Conservation (phyloP, 2,329 filamentous ascomycete genomes). For the Fusarium sp. region DNA sequence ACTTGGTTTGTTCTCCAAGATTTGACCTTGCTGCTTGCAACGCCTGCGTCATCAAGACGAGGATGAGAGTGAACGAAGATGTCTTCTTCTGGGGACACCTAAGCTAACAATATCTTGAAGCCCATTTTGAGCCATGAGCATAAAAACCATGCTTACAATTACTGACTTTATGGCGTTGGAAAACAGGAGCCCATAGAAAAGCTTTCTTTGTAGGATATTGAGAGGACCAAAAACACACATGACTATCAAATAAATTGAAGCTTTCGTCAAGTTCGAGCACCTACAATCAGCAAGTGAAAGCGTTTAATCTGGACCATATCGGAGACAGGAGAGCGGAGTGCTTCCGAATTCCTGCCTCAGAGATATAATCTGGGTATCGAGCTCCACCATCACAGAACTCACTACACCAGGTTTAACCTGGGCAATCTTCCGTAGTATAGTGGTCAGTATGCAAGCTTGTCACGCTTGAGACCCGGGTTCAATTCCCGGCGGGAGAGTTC, state of each 20-base stretch:
- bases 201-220: neutral
- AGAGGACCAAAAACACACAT: neutral
- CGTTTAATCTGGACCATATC: neutral
- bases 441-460: conserved; percentile 28
- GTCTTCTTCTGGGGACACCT: conserved; percentile 9
- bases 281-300: neutral
- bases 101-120: conserved; percentile 29
- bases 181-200: neutral
- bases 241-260: neutral
- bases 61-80: conserved; percentile 22
- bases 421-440: conserved; percentile 18
- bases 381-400: neutral
- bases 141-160: conserved; percentile 2
- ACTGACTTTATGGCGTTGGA: conserved; percentile 9
- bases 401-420: conserved; percentile 7
- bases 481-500: conserved; percentile 26
- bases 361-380: neutral
- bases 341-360: neutral
- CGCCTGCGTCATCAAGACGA: neutral
- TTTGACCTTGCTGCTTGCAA: conserved; percentile 1
- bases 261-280: neutral
- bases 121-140: neutral
- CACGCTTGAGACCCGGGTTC: conserved; percentile 28
- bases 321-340: neutral
- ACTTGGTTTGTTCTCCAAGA: neutral